Conservation (phyloP, 805 yeast genomes). For the Hanseniaspora hatyaiensis region DNA sequence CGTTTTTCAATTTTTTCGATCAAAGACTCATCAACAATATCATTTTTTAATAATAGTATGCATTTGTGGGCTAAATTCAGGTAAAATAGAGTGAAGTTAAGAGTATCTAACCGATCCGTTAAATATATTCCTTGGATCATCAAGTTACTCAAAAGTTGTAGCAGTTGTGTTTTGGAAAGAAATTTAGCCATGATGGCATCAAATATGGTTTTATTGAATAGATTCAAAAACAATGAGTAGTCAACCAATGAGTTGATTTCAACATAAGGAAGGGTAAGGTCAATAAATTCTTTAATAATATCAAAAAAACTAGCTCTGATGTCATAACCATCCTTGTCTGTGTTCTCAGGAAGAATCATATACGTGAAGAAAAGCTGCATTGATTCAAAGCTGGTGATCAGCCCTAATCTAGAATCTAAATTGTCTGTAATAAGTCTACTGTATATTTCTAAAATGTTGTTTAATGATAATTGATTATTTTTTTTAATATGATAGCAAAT, state of each 20-base stretch:
- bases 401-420: constrained; percentile 10
- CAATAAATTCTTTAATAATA: constrained; percentile 4
- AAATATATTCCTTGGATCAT: constrained; percentile 15
- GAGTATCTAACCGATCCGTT: constrained; percentile 14
- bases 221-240: constrained; percentile 29
- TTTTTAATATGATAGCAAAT: neutral
- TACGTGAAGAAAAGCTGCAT: constrained; percentile 12
- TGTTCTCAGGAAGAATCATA: constrained; percentile 8
- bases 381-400: constrained; percentile 13
- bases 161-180: constrained; percentile 7
- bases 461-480: constrained; percentile 12
- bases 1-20: constrained; percentile 27
- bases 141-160: constrained; percentile 24
- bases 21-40: constrained; percentile 25
- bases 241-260: constrained; percentile 26
- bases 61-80: constrained; percentile 22
- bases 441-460: constrained; percentile 12
- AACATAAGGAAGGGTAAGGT: constrained; percentile 12
- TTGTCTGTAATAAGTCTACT: constrained; percentile 16
- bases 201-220: constrained; percentile 24
- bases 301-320: constrained; percentile 19
- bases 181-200: constrained; percentile 15
- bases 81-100: constrained; percentile 16
- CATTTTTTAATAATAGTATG: constrained; percentile 24
- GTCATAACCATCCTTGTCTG: constrained; percentile 13